A percentile compares a stretch with the other conserved stretches of the same genome.
Conservation (phyloP, 179 eudicot genomes). For the Camellia oleifera region DNA sequence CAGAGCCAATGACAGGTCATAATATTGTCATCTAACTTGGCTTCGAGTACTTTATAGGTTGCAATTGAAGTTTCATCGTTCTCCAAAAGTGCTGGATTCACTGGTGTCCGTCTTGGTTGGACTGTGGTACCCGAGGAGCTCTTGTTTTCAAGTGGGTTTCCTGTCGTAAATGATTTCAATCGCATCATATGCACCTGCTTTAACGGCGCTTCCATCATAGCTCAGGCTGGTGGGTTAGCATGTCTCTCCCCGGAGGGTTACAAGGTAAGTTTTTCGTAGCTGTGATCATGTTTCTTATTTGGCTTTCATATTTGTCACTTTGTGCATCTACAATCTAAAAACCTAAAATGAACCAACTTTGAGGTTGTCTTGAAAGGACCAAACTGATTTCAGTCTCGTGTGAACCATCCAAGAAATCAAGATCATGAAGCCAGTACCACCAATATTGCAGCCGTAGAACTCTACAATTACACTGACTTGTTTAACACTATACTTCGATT, state of each 20-base stretch:
- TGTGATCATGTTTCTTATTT: neutral
- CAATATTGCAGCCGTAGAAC: too few species aligned
- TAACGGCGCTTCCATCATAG: conserved; percentile 56
- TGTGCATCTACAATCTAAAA: too few species aligned
- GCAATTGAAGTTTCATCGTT: conserved; percentile 88
- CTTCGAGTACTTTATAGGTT: conserved; percentile 38
- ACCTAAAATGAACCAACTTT: too few species aligned
- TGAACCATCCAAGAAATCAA: too few species aligned
- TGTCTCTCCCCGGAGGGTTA: conserved; percentile 65
- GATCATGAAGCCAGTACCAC: too few species aligned
- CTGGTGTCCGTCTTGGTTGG: conserved; percentile 98
- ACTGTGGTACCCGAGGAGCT: conserved; percentile 80
- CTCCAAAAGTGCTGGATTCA: conserved; percentile 85
- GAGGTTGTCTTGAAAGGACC: too few species aligned
- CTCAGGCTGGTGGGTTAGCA: conserved; percentile 76
- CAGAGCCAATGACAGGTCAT: neutral
- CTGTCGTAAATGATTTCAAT: conserved; percentile 51
- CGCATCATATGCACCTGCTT: conserved; percentile 55
- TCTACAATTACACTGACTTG: too few species aligned
- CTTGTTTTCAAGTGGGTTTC: conserved; percentile 57
- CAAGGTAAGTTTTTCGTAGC: conserved; percentile 34
- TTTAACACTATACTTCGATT: too few species aligned
- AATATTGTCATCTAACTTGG: neutral
- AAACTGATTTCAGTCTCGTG: too few species aligned
- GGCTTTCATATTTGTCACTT: too few species aligned